Percentiles rank a stretch among this genome's conserved stretches.
These are phyloP conservation scores for Neurospora sp. DNA, from an alignment of 495 filamentous ascomycete species.

Conservation along the genomic window DNA sequence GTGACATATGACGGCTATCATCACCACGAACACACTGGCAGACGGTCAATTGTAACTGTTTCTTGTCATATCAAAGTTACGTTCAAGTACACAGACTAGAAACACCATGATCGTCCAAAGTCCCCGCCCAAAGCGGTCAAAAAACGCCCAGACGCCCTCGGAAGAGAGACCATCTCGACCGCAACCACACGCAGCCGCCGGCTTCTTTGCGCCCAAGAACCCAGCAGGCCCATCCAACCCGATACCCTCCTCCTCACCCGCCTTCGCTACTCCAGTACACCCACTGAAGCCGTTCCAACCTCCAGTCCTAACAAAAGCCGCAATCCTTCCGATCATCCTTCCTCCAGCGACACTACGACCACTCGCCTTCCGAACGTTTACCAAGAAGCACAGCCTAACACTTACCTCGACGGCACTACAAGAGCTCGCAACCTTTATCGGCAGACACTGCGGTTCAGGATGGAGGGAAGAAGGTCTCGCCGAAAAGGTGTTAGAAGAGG, in stretches of 20 bases:
- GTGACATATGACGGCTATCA: background rate
- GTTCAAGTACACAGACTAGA: background rate
- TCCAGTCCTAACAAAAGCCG: constrained; percentile 49
- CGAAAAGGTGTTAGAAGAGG: constrained; percentile 84
- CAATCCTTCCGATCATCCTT: constrained; percentile 78
- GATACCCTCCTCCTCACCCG: constrained; percentile 82
- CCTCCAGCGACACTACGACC: constrained; percentile 80
- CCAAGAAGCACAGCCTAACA: constrained; percentile 93
- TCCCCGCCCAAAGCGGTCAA: constrained; percentile 12
- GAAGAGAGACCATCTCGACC: constrained; percentile 18
- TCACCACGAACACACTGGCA: background rate
- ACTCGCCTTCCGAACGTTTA: constrained; percentile 89
- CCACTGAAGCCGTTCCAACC: constrained; percentile 52
- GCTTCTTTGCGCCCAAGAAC: constrained; percentile 32
- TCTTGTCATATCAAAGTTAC: too few species aligned
- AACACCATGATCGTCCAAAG: constrained; percentile 21
- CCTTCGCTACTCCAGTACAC: constrained; percentile 73
- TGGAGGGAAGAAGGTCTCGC: constrained; percentile 94
- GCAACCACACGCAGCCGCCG: constrained; percentile 17
- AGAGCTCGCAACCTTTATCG: constrained; percentile 77
- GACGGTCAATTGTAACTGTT: background rate
- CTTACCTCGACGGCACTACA: constrained; percentile 81
- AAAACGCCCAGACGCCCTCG: constrained; percentile 6
- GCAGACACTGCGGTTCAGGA: constrained; percentile 85
- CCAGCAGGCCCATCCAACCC: constrained; percentile 26